These are phyloP conservation scores for Exophiala mesophila DNA, from an alignment of 2,329 filamentous ascomycete species.

Conservation along the genomic window DNA sequence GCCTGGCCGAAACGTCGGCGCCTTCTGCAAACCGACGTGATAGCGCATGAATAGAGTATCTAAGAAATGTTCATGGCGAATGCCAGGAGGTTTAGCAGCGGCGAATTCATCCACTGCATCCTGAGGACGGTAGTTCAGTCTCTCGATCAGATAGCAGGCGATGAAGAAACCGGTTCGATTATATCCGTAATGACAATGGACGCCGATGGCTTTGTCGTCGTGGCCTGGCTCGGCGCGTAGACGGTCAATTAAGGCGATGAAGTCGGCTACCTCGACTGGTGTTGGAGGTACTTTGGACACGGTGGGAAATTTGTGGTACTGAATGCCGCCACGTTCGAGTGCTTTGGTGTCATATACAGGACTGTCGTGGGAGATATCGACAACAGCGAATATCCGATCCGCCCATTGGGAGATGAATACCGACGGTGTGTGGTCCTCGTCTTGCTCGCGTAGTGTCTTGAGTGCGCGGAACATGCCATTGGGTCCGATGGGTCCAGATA, in stretches of 20 bases:
- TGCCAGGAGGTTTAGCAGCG: slow-evolving; percentile 68
- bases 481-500: slow-evolving; percentile 67
- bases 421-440: slow-evolving; percentile 72
- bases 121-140: slow-evolving; percentile 64
- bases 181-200: slow-evolving; percentile 95
- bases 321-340: slow-evolving; percentile 61
- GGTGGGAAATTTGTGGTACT: slow-evolving; percentile 83
- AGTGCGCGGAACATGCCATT: slow-evolving; percentile 73
- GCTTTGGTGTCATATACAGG: slow-evolving; percentile 80
- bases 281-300: slow-evolving; percentile 84
- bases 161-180: slow-evolving; percentile 92
- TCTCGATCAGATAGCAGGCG: slow-evolving; percentile 83
- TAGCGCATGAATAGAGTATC: slow-evolving; percentile 80
- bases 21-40: slow-evolving; percentile 46
- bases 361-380: slow-evolving; percentile 87
- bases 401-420: slow-evolving; percentile 67
- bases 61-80: slow-evolving; percentile 83
- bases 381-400: slow-evolving; percentile 63
- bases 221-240: slow-evolving; percentile 48
- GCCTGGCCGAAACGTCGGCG: slow-evolving; percentile 17
- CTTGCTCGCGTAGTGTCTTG: slow-evolving; percentile 88
- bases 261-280: slow-evolving; percentile 54
- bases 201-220: slow-evolving; percentile 59
- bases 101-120: slow-evolving; percentile 77
- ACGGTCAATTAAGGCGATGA: slow-evolving; percentile 56